Percentiles rank a stretch among this genome's conserved stretches.
Evolutionary conservation across 805 yeast species (phyloP).

Genomic region (Kodamaea restingae): DNA sequence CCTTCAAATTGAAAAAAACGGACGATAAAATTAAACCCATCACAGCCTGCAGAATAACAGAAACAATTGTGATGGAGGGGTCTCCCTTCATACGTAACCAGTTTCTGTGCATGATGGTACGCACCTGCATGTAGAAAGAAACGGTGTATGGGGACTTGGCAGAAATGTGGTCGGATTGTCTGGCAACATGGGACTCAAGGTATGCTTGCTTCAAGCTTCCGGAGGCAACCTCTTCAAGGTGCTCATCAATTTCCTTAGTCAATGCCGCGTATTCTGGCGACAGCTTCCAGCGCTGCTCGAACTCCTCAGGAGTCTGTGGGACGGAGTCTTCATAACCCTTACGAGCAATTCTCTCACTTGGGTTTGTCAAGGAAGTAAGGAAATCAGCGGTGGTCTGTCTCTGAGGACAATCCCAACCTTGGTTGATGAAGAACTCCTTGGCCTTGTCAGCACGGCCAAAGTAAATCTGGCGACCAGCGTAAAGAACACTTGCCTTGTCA

Average conservation of each 20-base stretch:
- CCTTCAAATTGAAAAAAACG: conserved; percentile 49
- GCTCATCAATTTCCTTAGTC: conserved; percentile 12
- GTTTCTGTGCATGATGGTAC: conserved; percentile 43
- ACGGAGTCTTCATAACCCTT: conserved; percentile 45
- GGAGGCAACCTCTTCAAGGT: conserved; percentile 7
- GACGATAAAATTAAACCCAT: conserved; percentile 58
- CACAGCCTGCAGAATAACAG: conserved; percentile 41
- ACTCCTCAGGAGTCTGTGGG: conserved; percentile 31
- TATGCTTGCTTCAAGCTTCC: conserved; percentile 17
- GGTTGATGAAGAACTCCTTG: conserved; percentile 43
- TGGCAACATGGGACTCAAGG: conserved; percentile 22
- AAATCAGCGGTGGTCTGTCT: conserved; percentile 61
- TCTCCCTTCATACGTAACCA: conserved; percentile 48
- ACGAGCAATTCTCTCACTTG: conserved; percentile 44
- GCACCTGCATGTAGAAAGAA: conserved; percentile 50
- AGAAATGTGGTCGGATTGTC: conserved; percentile 22
- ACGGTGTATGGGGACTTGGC: conserved; percentile 51
- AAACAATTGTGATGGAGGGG: conserved; percentile 42
- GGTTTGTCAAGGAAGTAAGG: conserved; percentile 53
- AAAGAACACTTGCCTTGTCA: conserved; percentile 58
- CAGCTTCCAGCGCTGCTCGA: conserved; percentile 36
- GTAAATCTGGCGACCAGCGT: conserved; percentile 54
- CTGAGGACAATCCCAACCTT: conserved; percentile 55
- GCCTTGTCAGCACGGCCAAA: conserved; percentile 47
- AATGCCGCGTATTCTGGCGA: conserved; percentile 38